Evolutionary conservation across 73 alveolate genomes (phyloP).

Genomic region (Tetrahymena borealis): DNA sequence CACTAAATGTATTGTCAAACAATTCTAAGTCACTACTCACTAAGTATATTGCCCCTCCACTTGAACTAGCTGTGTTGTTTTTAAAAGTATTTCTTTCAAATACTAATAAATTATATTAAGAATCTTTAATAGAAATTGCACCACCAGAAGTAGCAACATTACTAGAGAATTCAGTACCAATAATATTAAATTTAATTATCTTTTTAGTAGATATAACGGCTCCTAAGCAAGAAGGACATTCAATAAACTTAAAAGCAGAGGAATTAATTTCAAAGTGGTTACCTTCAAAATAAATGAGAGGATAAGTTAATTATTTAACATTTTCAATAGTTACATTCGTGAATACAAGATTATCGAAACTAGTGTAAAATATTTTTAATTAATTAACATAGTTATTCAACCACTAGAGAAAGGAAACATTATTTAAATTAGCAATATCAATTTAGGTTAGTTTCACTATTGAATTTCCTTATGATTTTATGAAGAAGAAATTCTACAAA

Average conservation of each 20-base stretch:
- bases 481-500: too few species aligned
- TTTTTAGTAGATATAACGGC: neutral
- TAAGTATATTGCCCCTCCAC: neutral
- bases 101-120: neutral
- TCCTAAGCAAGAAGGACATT: neutral
- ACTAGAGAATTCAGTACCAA: neutral
- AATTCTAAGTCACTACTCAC: neutral
- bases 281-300: neutral
- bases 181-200: neutral
- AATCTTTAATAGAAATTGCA: neutral
- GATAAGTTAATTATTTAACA: neutral
- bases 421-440: too few species aligned
- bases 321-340: too few species aligned
- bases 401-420: too few species aligned
- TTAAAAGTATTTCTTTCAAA: neutral
- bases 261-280: neutral
- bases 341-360: too few species aligned
- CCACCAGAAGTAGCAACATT: neutral
- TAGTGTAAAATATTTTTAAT: too few species aligned
- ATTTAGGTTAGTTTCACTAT: too few species aligned
- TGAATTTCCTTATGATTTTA: too few species aligned
- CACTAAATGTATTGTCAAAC: neutral
- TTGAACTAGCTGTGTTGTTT: neutral
- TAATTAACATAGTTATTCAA: too few species aligned
- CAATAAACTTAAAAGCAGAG: neutral